Percentiles rank a stretch among this genome's conserved stretches.
Conservation (phyloP, 1,284 basidiomycete species). For the Schizopora paradoxa region DNA sequence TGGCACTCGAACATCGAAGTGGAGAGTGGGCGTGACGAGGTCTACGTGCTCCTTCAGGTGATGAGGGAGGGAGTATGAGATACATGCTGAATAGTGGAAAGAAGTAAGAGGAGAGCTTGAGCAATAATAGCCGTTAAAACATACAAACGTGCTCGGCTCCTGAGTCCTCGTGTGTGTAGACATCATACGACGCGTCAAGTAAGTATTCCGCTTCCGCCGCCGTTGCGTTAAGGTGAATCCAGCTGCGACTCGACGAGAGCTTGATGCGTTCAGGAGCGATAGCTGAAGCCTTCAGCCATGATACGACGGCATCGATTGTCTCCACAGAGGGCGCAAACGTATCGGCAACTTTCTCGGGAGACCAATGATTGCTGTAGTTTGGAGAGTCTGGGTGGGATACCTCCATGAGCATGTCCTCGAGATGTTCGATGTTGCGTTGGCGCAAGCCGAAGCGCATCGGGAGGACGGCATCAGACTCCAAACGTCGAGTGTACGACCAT, state of each 20-base stretch:
- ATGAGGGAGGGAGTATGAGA: conserved; percentile 39
- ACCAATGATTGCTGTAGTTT: conserved; percentile 25
- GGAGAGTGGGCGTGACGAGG: conserved; percentile 41
- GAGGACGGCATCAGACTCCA: background rate
- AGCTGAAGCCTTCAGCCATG: conserved; percentile 37
- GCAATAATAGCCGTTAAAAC: conserved; percentile 1
- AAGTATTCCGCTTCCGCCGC: conserved; percentile 40
- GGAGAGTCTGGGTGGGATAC: conserved; percentile 23
- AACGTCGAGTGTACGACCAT: conserved; percentile 4
- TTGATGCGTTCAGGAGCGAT: conserved; percentile 28
- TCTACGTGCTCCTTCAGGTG: conserved; percentile 41
- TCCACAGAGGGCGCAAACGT: conserved; percentile 40
- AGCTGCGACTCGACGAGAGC: conserved; percentile 31
- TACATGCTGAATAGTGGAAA: conserved; percentile 30
- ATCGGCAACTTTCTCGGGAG: conserved; percentile 29
- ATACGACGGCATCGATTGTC: conserved; percentile 34
- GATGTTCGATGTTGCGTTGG: conserved; percentile 20
- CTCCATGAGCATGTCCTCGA: conserved; percentile 22
- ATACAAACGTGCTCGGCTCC: conserved; percentile 35
- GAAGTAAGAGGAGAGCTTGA: conserved; percentile 9
- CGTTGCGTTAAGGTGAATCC: conserved; percentile 40
- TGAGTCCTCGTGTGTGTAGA: conserved; percentile 34
- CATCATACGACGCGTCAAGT: conserved; percentile 40
- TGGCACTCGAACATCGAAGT: conserved; percentile 35
- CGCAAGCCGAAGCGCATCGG: conserved; percentile 9